Evolutionary conservation across 305 asterid species (phyloP), one percentile per base, ranked within the genome.

Genomic region (Stenogyne calaminthoides): DNA sequence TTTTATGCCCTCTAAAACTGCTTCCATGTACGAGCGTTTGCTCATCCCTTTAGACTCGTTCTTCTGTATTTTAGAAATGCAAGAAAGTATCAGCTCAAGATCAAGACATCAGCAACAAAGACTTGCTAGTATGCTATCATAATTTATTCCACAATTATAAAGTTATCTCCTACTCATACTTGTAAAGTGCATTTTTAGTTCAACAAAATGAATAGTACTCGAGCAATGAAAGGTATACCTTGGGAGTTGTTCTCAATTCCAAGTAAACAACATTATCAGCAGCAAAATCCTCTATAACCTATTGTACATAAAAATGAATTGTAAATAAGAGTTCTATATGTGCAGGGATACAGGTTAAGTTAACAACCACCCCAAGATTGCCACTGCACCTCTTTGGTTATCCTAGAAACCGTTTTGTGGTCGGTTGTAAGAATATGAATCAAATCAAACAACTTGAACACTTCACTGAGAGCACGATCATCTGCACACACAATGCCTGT

Each of bases 231-330:
- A 37, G 37, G 15, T 67, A 56, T 79, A 91, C 98, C 98, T 94
- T 94, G 0, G 98, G 98, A 71, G 98, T 94, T 7, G 98, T 91
- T 84, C 98, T 88, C 52, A 94, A 69, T 77, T 94, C 97, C 86
- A 94, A 85, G 78, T 91, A 91, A 64, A 88, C 87, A 74, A 91
- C 99, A 75, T 88, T 94, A 75, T 94, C 99, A 34, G 95, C 93
- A 42, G 96, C 92, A 80, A 94, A 94, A 84, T 94, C 97, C 86
- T 91, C 97, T 77, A 91, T 69, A 19, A 90, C 97, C 98, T 93
- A 80, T 71, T 59, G 10, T 65, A 67, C 70, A 64, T 56, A 70
- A 37, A 74, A 63, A 39, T 14, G 37, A 62, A 69, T 6, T 64
- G 47, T 65, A 64, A 71, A 77, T 19, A 42, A 27, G 18, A 70